phyloP scores from a whole-genome alignment of 2,329 filamentous ascomycete genomes.

The Hypocrella siamensis region DNA sequence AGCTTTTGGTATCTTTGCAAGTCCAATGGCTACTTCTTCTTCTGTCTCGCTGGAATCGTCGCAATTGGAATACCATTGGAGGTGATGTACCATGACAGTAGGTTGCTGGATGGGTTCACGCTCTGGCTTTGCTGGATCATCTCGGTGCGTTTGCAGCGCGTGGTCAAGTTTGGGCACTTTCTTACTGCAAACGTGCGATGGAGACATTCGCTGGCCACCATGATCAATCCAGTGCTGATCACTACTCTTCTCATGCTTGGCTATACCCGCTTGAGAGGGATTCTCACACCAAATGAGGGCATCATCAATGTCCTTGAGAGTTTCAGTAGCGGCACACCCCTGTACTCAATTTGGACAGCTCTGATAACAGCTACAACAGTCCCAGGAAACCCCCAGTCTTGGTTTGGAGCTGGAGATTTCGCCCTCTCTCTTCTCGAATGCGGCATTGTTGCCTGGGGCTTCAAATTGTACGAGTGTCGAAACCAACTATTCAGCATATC shows the following conservation, averaged over 20 bases:
- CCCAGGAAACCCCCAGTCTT: constrained; percentile 7
- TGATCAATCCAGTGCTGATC: constrained; percentile 31
- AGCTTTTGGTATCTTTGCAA: constrained; percentile 4
- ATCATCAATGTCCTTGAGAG: constrained; percentile 13
- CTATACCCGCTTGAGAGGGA: constrained; percentile 24
- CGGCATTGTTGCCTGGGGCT: constrained; percentile 35
- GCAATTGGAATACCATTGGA: constrained; percentile 26
- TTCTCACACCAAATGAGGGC: constrained; percentile 11
- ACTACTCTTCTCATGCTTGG: constrained; percentile 27
- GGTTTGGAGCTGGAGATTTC: constrained; percentile 31
- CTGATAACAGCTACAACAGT: constrained; percentile 3
- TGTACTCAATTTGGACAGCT: constrained; percentile 19
- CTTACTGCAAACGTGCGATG: constrained; percentile 5
- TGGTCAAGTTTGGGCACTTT: constrained; percentile 13
- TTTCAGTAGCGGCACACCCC: constrained; percentile 18
- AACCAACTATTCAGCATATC: constrained; percentile 26
- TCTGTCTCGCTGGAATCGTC: constrained; percentile 16
- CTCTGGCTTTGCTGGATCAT: constrained; percentile 34
- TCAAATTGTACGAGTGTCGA: constrained; percentile 36
- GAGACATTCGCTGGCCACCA: constrained; percentile 19
- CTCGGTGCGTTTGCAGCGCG: constrained; percentile 20
- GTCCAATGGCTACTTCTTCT: constrained; percentile 11
- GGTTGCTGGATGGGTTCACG: constrained; percentile 27
- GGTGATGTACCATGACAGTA: constrained; percentile 13
- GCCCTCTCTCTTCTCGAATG: constrained; percentile 32